phyloP scores from a whole-genome alignment of 768 basidiomycete species.

The Phylloporus sp. region DNA sequence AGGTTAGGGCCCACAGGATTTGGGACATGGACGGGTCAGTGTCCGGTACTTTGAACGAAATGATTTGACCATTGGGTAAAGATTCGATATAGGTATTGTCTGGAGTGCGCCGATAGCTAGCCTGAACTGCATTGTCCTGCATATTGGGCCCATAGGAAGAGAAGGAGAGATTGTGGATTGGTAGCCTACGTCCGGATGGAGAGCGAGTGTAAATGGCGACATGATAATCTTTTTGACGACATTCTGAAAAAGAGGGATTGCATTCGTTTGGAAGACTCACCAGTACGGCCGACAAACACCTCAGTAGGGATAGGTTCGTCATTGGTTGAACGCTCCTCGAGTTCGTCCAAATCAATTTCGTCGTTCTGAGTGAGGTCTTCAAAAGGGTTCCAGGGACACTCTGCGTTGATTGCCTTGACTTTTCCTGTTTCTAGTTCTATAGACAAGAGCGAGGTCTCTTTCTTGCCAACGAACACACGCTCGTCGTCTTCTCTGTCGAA shows the following conservation, averaged over 20 bases:
- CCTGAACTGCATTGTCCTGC: constrained; percentile 70
- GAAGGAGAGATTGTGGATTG: constrained; percentile 80
- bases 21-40: constrained; percentile 33
- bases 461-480: constrained; percentile 84
- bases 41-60: constrained; percentile 59
- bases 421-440: constrained; percentile 77
- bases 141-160: constrained; percentile 93
- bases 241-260: constrained; percentile 2
- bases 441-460: constrained; percentile 78
- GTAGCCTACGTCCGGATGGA: constrained; percentile 34
- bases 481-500: constrained; percentile 55
- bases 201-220: constrained; percentile 73
- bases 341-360: constrained; percentile 53
- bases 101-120: constrained; percentile 68
- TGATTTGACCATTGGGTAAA: constrained; percentile 71
- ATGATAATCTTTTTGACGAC: constrained; percentile 68
- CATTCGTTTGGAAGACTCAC: constrained; percentile 33
- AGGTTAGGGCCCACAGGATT: constrained; percentile 56
- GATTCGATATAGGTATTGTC: constrained; percentile 82
- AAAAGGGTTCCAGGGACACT: constrained; percentile 73
- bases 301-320: constrained; percentile 34
- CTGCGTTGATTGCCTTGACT: constrained; percentile 71
- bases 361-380: constrained; percentile 46
- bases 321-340: constrained; percentile 44
- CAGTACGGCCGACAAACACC: constrained; percentile 65